Conservation (phyloP, 2,329 filamentous ascomycete genomes). For the Aaosphaeria pasadenensis region DNA sequence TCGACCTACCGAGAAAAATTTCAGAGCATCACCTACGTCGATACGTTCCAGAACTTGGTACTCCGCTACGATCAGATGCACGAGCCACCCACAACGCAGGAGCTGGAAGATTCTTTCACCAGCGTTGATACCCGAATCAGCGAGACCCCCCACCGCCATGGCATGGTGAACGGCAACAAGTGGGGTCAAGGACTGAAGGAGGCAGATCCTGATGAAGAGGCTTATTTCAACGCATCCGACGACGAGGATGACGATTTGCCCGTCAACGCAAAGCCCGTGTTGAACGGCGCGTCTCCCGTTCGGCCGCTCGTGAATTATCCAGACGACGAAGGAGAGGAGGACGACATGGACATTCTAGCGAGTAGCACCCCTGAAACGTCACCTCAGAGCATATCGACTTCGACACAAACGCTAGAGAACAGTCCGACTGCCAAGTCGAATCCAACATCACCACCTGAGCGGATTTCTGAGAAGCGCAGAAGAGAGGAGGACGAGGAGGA, state of each 20-base stretch:
- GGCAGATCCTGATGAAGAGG: constrained; percentile 80
- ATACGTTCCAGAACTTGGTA: constrained; percentile 77
- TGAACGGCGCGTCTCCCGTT: constrained; percentile 63
- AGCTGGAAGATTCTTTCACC: constrained; percentile 64
- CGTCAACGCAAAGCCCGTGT: constrained; percentile 32
- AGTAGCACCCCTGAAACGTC: constrained; percentile 34
- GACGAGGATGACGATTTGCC: constrained; percentile 66
- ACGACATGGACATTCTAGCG: constrained; percentile 59
- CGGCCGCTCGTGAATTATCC: constrained; percentile 83
- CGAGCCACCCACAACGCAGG: constrained; percentile 55
- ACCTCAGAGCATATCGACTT: constrained; percentile 18
- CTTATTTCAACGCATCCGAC: constrained; percentile 90
- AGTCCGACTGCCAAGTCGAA: constrained; percentile 18
- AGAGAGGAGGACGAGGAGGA: constrained; percentile 94
- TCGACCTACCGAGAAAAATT: constrained; percentile 79
- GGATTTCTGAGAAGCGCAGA: constrained; percentile 82
- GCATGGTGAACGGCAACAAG: constrained; percentile 53
- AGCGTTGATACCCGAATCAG: constrained; percentile 57
- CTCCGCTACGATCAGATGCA: constrained; percentile 72
- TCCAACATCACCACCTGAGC: constrained; percentile 57
- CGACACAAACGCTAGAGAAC: constrained; percentile 19
- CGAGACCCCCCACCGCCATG: constrained; percentile 40
- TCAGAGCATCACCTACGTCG: constrained; percentile 73
- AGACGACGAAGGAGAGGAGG: constrained; percentile 71
- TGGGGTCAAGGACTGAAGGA: constrained; percentile 74